Conservation (phyloP, 768 basidiomycete species). For the Phaeotremella skinneri region DNA sequence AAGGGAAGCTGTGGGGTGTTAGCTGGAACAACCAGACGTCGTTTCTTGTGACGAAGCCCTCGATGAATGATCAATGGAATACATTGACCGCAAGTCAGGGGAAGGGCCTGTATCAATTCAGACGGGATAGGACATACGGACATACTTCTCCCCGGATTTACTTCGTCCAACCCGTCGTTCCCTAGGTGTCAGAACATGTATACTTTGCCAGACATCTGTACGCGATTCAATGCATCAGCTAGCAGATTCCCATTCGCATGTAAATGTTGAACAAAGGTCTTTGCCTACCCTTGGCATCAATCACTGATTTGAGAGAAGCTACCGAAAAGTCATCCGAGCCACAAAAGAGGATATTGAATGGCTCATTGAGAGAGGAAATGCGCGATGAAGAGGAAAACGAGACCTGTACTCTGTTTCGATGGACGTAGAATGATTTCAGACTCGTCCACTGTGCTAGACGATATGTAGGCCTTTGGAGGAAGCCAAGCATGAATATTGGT, state of each 20-base stretch:
- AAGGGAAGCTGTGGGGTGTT: constrained; percentile 62
- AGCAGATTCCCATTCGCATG: too few relatives aligned
- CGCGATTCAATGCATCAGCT: not conserved
- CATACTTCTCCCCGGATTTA: constrained; percentile 51
- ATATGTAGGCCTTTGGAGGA: too few relatives aligned
- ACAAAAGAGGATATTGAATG: constrained; percentile 66
- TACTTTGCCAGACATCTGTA: constrained; percentile 73
- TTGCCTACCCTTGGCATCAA: constrained; percentile 66
- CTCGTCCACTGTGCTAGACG: too few relatives aligned
- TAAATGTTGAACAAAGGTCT: too few relatives aligned
- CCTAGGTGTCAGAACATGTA: constrained; percentile 70
- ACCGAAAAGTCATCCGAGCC: constrained; percentile 89
- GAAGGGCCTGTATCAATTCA: constrained; percentile 55
- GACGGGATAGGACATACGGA: constrained; percentile 5
- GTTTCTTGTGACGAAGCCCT: too few relatives aligned
- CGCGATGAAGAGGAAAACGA: too few relatives aligned
- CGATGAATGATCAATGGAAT: too few relatives aligned
- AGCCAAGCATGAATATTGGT: too few relatives aligned
- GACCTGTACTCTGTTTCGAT: too few relatives aligned
- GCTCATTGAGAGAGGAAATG: constrained; percentile 6
- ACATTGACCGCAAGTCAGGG: too few relatives aligned
- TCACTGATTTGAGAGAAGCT: constrained; percentile 64
- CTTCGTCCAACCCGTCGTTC: constrained; percentile 66
- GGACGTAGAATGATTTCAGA: too few relatives aligned
- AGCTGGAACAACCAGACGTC: too few relatives aligned